A percentile compares a stretch with the other conserved stretches of the same genome.
These are phyloP conservation scores for Ophiostoma piceae DNA, from an alignment of 2,329 filamentous ascomycete species.

Conservation along the genomic window DNA sequence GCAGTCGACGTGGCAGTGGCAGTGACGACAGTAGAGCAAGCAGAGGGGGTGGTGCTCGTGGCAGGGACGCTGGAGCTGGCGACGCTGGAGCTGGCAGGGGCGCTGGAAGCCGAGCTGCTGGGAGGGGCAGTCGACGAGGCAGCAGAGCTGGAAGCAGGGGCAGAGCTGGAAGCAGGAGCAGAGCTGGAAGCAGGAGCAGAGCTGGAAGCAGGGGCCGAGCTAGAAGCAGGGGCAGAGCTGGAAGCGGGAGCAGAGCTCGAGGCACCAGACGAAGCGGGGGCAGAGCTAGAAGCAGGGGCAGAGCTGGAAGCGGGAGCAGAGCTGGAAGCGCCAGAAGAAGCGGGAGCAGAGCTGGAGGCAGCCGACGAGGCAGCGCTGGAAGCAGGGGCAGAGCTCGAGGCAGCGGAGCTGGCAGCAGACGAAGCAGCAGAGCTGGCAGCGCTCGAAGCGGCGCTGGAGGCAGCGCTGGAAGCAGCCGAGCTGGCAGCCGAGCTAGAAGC, in stretches of 20 bases:
- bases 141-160: not conserved
- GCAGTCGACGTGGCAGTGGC: slow-evolving; percentile 14
- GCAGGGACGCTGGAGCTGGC: not conserved
- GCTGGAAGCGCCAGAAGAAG: not conserved
- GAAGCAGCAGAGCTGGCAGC: not conserved
- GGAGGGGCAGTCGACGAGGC: not conserved
- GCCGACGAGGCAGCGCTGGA: not conserved
- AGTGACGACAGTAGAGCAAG: slow-evolving; percentile 19
- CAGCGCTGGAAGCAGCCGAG: not conserved
- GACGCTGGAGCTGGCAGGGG: not conserved
- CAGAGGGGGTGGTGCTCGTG: not conserved
- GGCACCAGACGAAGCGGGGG: not conserved
- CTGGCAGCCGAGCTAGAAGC: not conserved
- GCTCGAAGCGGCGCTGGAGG: not conserved
- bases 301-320: not conserved
- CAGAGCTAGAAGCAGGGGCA: not conserved
- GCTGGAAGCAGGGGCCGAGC: not conserved
- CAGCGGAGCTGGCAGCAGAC: not conserved
- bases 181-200: slow-evolving; percentile 3
- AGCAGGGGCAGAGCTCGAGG: not conserved
- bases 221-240: not conserved
- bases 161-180: not conserved
- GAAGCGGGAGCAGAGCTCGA: not conserved
- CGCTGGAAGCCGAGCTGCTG: not conserved
- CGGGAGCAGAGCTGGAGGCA: not conserved